These are phyloP conservation scores for Melastoma malabathricum DNA, from an alignment of 345 rosid species.

Conservation along the genomic window DNA sequence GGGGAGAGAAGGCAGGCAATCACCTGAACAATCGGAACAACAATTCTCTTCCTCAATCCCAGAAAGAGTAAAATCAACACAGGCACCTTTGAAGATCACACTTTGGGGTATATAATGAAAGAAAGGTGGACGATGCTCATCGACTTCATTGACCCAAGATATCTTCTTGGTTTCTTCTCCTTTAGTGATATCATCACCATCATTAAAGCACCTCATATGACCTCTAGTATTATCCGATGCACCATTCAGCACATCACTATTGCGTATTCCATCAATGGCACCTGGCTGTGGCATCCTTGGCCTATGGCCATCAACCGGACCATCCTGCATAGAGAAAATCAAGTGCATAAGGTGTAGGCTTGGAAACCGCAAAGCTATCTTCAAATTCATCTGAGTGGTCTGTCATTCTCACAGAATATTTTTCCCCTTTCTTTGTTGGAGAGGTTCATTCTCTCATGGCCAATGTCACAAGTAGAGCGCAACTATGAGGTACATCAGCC, in stretches of 20 bases:
- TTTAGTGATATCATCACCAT: slow-evolving; percentile 39
- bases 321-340: too few relatives aligned
- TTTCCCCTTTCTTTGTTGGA: too few relatives aligned
- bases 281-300: slow-evolving; percentile 8
- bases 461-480: too few relatives aligned
- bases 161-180: slow-evolving; percentile 62
- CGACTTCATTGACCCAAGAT: slow-evolving; percentile 67
- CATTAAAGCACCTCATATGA: slow-evolving; percentile 31
- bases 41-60: slow-evolving; percentile 38
- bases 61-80: slow-evolving; percentile 46
- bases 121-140: slow-evolving; percentile 33
- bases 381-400: too few relatives aligned
- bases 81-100: slow-evolving; percentile 42
- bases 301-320: too few relatives aligned
- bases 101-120: slow-evolving; percentile 54
- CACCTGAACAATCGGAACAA: slow-evolving; percentile 53
- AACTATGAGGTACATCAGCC: too few relatives aligned
- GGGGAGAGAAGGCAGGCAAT: slow-evolving; percentile 45
- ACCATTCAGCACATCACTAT: slow-evolving; percentile 28
- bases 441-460: too few relatives aligned
- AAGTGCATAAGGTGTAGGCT: too few relatives aligned
- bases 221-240: slow-evolving; percentile 23
- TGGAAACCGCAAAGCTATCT: too few relatives aligned
- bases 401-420: too few relatives aligned
- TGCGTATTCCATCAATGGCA: slow-evolving; percentile 7